Base-by-base conservation (phyloP, 441 rosid species). In the Pelargonium cotyledonis region DNA sequence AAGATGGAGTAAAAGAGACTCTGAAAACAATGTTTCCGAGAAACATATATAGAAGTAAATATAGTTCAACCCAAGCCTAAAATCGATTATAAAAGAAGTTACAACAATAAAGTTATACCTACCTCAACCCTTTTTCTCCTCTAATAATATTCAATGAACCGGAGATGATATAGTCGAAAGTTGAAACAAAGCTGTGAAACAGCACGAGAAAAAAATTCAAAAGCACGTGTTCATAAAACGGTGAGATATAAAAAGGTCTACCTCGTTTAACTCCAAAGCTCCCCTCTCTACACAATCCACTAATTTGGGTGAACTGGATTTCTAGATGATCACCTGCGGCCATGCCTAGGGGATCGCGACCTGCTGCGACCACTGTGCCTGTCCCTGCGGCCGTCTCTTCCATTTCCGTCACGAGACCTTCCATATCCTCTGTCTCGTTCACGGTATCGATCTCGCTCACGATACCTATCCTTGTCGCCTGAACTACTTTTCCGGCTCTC, bases 301-400 rank as follows among this genome's bases (percentile, higher is more conserved):
- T 85, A 87, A 78, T 78, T 79, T 51, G 80, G 87, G 75, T 64
- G 90, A 82, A 69, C 73, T 63, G 96, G 97, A 78, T 96, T 92
- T 86, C 82, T 87, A 65, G 92, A 81, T 66, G 82, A 82, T 79
- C 88, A 85, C 86, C 83, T 83, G 82, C 73, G 84, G 73, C 95
- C 81, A 63, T 83, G 89, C 83, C 96, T 86, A 57, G 99, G 98
- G 78, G 98, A 92, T 3, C 81, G 88, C 60, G 99, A 95, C 82
- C 97, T 81, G 80, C 90, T 91, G 63, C 83, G 81, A 10, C 83
- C 85, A 72, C 80, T 85, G 75, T 83, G 72, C 75, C 82, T 78
- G 16, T 82, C 89, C 78, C 87, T 80, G 68, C 80, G 78, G 43
- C 78, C 84, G 63, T 87, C 94, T 72, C 95, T 83, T 68, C 82